Evolutionary conservation across 768 basidiomycete species (phyloP).

Genomic region (Trichaptum fuscoviolaceum): DNA sequence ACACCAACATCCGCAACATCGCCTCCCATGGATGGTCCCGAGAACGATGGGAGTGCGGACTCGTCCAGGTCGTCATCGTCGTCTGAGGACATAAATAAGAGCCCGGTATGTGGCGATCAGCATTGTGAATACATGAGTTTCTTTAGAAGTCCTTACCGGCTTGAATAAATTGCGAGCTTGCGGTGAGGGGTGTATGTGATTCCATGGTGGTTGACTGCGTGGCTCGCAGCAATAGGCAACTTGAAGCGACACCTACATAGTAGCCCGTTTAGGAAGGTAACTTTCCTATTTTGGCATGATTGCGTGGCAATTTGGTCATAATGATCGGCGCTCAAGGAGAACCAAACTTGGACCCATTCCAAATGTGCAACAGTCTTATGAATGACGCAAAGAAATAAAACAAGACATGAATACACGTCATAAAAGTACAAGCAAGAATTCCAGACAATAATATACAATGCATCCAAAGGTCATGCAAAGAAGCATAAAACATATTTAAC

Average conservation of each 20-base stretch:
- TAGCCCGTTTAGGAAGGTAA: not conserved
- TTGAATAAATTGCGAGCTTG: conserved; percentile 74
- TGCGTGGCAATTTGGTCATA: not conserved
- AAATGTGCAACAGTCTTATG: not conserved
- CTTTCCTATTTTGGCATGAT: not conserved
- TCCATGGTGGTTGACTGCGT: conserved; percentile 6
- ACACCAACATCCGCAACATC: conserved; percentile 36
- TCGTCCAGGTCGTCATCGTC: conserved; percentile 84
- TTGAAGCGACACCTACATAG: not conserved
- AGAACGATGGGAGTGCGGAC: conserved; percentile 74
- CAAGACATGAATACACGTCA: not conserved
- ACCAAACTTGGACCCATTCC: not conserved
- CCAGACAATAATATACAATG: not conserved
- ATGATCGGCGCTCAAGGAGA: not conserved
- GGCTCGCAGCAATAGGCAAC: not conserved
- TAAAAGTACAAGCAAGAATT: not conserved
- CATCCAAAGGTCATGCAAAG: not conserved
- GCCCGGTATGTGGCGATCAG: not conserved
- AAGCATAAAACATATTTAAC: not conserved
- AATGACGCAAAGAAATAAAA: not conserved
- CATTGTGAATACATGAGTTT: conserved; percentile 7
- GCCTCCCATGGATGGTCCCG: conserved; percentile 49
- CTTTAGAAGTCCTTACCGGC: conserved; percentile 43
- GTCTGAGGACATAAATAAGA: conserved; percentile 32
- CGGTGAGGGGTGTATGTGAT: conserved; percentile 44